Conservation (phyloP, 148 eudicot genomes). For the Heliosperma pusillum region DNA sequence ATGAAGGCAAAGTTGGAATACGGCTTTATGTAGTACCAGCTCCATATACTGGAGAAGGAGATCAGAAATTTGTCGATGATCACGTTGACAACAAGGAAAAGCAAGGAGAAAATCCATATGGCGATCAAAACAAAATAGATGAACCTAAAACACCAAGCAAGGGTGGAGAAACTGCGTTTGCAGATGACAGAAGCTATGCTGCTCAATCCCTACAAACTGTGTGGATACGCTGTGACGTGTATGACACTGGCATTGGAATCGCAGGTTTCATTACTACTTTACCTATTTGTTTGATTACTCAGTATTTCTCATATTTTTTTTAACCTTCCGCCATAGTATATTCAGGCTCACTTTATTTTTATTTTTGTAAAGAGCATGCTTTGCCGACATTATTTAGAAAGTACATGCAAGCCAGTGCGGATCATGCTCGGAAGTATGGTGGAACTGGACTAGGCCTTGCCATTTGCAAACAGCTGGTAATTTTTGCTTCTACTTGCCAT, state of each 20-base stretch:
- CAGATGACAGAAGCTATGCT: constrained; percentile 27
- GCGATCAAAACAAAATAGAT: constrained; percentile 16
- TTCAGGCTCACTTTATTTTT: constrained; percentile 5
- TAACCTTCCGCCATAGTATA: not conserved
- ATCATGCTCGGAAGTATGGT: constrained; percentile 90
- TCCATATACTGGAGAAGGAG: constrained; percentile 34
- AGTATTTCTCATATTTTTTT: not conserved
- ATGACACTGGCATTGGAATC: constrained; percentile 94
- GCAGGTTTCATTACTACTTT: constrained; percentile 45
- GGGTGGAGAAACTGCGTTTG: constrained; percentile 31
- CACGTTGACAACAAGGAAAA: constrained; percentile 22
- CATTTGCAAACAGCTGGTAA: constrained; percentile 95
- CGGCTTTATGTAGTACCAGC: constrained; percentile 57
- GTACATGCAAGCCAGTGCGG: constrained; percentile 91
- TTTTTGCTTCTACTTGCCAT: not conserved
- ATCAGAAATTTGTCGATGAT: constrained; percentile 25
- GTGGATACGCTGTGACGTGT: constrained; percentile 92
- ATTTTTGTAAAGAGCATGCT: constrained; percentile 57
- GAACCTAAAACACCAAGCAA: constrained; percentile 32
- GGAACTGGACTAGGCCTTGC: constrained; percentile 96
- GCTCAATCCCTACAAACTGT: constrained; percentile 40
- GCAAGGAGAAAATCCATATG: constrained; percentile 30
- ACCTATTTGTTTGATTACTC: not conserved
- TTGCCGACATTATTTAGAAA: constrained; percentile 77
- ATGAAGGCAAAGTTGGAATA: constrained; percentile 92